These are phyloP conservation scores for Fusarium robinianum DNA, from an alignment of 2,329 filamentous ascomycete species.

Conservation along the genomic window DNA sequence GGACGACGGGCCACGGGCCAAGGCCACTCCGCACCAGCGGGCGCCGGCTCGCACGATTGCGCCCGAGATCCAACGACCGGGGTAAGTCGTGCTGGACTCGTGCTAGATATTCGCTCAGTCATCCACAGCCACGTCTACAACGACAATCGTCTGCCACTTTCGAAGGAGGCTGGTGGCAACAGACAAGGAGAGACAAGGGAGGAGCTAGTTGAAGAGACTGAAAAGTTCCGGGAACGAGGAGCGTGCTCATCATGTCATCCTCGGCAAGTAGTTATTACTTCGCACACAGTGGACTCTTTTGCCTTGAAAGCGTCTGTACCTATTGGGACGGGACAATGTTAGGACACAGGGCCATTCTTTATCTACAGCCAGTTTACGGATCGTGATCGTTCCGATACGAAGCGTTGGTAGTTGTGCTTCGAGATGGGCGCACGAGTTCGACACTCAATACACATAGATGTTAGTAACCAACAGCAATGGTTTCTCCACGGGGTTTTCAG, in stretches of 20 bases:
- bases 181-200: conserved; percentile 21
- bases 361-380: too few species aligned
- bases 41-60: conserved; percentile 32
- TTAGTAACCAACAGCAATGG: conserved; percentile 27
- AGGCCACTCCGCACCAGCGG: conserved; percentile 33
- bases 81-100: too few species aligned
- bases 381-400: too few species aligned
- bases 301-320: too few species aligned
- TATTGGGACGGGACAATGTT: too few species aligned
- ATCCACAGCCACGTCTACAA: conserved; percentile 15
- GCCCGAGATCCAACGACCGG: conserved; percentile 30
- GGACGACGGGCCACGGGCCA: conserved; percentile 23
- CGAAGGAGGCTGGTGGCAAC: conserved; percentile 32
- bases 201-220: too few species aligned
- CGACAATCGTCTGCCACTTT: conserved; percentile 2
- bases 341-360: too few species aligned
- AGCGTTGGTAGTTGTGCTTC: conserved; percentile 32
- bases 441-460: conserved; percentile 23
- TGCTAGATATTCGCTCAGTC: conserved; percentile 34
- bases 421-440: conserved; percentile 22
- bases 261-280: too few species aligned
- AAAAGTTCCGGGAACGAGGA: too few species aligned
- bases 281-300: too few species aligned
- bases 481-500: conserved; percentile 24
- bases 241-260: too few species aligned